Conservation (phyloP, 1,284 basidiomycete genomes). For the Jaminaea rosea region DNA sequence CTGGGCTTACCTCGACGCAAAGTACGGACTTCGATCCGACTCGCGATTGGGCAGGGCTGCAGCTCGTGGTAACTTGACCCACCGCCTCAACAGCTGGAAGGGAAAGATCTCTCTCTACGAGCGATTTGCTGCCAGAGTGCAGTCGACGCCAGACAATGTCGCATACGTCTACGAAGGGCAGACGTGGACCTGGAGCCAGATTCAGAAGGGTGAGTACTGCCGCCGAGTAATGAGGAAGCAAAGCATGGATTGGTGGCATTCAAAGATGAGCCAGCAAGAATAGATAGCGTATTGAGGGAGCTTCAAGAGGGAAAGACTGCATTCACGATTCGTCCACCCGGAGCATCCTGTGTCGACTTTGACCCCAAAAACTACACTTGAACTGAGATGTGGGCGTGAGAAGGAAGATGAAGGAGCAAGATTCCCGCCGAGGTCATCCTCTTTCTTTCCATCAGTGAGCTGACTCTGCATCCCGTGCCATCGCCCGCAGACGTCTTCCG, state of each 20-base stretch:
- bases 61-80: slow-evolving; percentile 11
- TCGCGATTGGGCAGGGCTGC: slow-evolving; percentile 15
- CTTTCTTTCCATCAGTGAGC: slow-evolving; percentile 3
- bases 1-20: slow-evolving; percentile 38
- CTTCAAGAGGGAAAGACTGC: too few species aligned
- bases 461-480: slow-evolving; percentile 2
- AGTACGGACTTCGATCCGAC: slow-evolving; percentile 27
- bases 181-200: slow-evolving; percentile 29
- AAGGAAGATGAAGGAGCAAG: background rate
- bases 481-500: slow-evolving; percentile 11
- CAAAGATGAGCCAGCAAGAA: too few species aligned
- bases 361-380: slow-evolving; percentile 12
- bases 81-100: slow-evolving; percentile 6
- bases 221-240: background rate
- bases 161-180: slow-evolving; percentile 36
- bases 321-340: too few species aligned
- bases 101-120: slow-evolving; percentile 33
- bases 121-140: slow-evolving; percentile 22
- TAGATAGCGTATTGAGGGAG: background rate
- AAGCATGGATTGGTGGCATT: too few species aligned
- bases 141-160: slow-evolving; percentile 20
- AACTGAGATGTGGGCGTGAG: slow-evolving; percentile 4
- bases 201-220: slow-evolving; percentile 16
- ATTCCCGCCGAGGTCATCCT: too few species aligned
- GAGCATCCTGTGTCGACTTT: too few species aligned